Percentiles rank a stretch among this genome's conserved stretches.
These are phyloP conservation scores for Pterulicium gracile DNA, from an alignment of 1,284 basidiomycete species.

Conservation along the genomic window DNA sequence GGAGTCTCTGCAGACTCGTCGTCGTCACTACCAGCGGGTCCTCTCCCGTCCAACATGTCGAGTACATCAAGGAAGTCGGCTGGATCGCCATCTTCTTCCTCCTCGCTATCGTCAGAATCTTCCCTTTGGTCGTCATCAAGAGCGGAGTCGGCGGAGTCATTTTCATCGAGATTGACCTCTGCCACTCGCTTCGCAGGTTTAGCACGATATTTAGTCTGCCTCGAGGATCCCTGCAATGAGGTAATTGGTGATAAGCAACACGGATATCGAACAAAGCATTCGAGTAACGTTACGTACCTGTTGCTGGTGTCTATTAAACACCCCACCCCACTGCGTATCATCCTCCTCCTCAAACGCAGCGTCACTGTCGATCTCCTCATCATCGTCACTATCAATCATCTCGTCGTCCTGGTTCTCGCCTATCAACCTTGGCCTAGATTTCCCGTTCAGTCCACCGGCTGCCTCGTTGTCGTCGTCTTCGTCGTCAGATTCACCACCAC, in stretches of 20 bases:
- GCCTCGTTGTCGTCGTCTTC: neutral
- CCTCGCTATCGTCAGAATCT: constrained; percentile 25
- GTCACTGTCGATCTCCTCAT: constrained; percentile 74
- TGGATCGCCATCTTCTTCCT: constrained; percentile 42
- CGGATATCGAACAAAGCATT: constrained; percentile 1
- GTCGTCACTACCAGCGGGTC: constrained; percentile 28
- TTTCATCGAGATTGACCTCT: constrained; percentile 60
- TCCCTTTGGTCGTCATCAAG: constrained; percentile 18
- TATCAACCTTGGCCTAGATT: neutral
- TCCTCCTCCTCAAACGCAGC: constrained; percentile 77
- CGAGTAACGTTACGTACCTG: constrained; percentile 31
- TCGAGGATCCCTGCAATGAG: constrained; percentile 8
- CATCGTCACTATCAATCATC: constrained; percentile 51
- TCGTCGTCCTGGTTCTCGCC: constrained; percentile 23
- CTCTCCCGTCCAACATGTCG: constrained; percentile 53
- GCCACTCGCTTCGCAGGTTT: constrained; percentile 28
- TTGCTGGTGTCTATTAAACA: constrained; percentile 38
- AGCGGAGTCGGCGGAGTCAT: constrained; percentile 26
- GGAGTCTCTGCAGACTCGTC: constrained; percentile 17
- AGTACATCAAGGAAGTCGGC: constrained; percentile 58
- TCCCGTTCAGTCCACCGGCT: neutral
- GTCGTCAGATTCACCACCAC: neutral
- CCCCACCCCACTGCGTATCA: constrained; percentile 67
- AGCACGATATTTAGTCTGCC: neutral
- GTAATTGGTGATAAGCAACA: too few relatives aligned